A percentile compares a stretch with the other conserved stretches of the same genome.
Evolutionary conservation across 352 stramenopile species (phyloP).

Genomic region (Pythium guiyangense): DNA sequence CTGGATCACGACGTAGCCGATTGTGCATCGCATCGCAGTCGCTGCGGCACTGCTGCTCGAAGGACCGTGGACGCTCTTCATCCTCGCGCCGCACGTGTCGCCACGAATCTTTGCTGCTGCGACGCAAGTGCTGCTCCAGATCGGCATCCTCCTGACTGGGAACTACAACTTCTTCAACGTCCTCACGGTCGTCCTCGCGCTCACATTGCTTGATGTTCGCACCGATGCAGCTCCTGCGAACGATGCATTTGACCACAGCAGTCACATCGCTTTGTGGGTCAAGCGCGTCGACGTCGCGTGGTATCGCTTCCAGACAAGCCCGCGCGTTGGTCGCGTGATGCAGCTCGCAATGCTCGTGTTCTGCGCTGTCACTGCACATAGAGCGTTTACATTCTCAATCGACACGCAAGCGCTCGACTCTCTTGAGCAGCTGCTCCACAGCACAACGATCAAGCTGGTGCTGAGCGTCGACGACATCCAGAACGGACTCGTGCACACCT

Average conservation of each 20-base stretch:
- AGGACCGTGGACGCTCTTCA: slow-evolving; percentile 80
- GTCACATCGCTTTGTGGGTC: background rate
- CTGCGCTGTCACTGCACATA: background rate
- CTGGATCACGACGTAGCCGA: slow-evolving; percentile 27
- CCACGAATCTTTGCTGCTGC: slow-evolving; percentile 50
- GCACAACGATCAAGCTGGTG: slow-evolving; percentile 24
- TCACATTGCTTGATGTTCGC: slow-evolving; percentile 25
- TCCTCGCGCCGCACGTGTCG: slow-evolving; percentile 59
- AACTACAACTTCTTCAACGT: slow-evolving; percentile 96
- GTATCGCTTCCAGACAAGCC: background rate
- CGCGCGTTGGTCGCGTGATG: background rate
- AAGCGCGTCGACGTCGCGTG: background rate
- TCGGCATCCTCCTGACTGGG: slow-evolving; percentile 83
- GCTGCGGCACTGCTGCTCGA: slow-evolving; percentile 87
- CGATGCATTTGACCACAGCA: background rate
- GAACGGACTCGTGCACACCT: slow-evolving; percentile 30
- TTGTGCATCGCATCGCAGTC: slow-evolving; percentile 72
- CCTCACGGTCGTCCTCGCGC: slow-evolving; percentile 60
- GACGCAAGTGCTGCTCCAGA: slow-evolving; percentile 78
- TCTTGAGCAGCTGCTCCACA: slow-evolving; percentile 13
- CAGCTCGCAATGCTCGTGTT: background rate
- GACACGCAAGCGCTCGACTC: background rate
- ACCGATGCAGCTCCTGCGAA: background rate
- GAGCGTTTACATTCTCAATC: background rate
- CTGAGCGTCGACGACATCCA: slow-evolving; percentile 36